phyloP scores from a whole-genome alignment of 1,139 yeast genomes.

The Geotrichum reessii region DNA sequence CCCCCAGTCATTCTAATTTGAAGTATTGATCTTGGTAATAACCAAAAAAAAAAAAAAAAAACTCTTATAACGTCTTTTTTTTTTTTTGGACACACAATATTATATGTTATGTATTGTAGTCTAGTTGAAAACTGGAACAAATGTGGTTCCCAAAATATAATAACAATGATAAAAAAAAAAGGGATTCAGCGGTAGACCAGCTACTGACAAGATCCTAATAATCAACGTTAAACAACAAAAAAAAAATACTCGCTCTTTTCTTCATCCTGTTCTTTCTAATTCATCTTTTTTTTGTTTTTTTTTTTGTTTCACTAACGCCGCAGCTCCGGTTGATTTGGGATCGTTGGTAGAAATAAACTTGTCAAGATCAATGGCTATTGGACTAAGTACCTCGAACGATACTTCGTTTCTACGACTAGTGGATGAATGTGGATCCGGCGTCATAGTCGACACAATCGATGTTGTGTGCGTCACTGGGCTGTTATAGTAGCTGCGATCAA shows the following conservation, averaged over 20 bases:
- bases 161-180: too few species aligned
- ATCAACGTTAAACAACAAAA: too few species aligned
- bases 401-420: not conserved
- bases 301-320: not conserved
- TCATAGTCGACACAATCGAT: not conserved
- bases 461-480: not conserved
- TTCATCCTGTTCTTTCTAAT: too few species aligned
- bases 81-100: too few species aligned
- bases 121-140: not conserved
- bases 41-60: too few species aligned
- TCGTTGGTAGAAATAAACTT: constrained; percentile 3
- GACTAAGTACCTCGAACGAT: constrained; percentile 13
- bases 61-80: too few species aligned
- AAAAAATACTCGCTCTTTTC: too few species aligned
- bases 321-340: not conserved
- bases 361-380: constrained; percentile 6
- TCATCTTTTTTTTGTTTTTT: too few species aligned
- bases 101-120: too few species aligned
- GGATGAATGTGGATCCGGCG: not conserved
- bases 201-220: not conserved
- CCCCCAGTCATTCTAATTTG: too few species aligned
- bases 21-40: too few species aligned
- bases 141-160: not conserved
- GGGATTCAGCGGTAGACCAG: not conserved
- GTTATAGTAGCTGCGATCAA: not conserved